These are phyloP conservation scores for Ustilago tritici DNA, from an alignment of 1,284 basidiomycete species.

Conservation along the genomic window DNA sequence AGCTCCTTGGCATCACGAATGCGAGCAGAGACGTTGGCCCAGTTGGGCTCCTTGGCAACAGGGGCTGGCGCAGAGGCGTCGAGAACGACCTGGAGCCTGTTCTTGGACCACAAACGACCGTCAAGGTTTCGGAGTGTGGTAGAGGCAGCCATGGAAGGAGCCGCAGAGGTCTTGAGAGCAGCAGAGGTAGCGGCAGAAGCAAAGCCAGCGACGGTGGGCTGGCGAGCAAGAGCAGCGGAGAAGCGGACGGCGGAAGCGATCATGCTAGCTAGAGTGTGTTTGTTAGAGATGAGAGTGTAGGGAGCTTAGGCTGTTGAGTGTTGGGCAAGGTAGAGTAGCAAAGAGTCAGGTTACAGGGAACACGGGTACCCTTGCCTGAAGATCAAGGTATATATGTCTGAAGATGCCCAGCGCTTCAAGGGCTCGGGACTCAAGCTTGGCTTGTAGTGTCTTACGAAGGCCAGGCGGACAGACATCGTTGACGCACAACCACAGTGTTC, in stretches of 20 bases:
- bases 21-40: conserved; percentile 46
- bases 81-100: conserved; percentile 44
- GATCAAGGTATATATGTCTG: conserved; percentile 12
- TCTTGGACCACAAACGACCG: conserved; percentile 46
- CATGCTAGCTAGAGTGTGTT: conserved; percentile 23
- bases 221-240: conserved; percentile 47
- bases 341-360: background rate
- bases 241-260: conserved; percentile 50
- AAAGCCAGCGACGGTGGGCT: conserved; percentile 32
- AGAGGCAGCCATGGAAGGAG: conserved; percentile 31
- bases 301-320: background rate
- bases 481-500: background rate
- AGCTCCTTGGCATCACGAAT: conserved; percentile 48
- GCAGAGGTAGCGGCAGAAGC: conserved; percentile 37
- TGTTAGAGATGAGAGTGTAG: background rate
- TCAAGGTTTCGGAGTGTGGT: conserved; percentile 39
- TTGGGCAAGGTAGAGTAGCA: background rate
- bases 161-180: conserved; percentile 51
- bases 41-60: conserved; percentile 41
- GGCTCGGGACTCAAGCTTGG: background rate
- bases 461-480: background rate
- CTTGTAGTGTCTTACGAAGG: background rate
- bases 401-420: background rate
- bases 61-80: conserved; percentile 36
- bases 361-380: background rate